Percentiles rank a stretch among this genome's conserved stretches.
phyloP scores from a whole-genome alignment of 2,329 filamentous ascomycete genomes.

The Botrytis paeoniae region DNA sequence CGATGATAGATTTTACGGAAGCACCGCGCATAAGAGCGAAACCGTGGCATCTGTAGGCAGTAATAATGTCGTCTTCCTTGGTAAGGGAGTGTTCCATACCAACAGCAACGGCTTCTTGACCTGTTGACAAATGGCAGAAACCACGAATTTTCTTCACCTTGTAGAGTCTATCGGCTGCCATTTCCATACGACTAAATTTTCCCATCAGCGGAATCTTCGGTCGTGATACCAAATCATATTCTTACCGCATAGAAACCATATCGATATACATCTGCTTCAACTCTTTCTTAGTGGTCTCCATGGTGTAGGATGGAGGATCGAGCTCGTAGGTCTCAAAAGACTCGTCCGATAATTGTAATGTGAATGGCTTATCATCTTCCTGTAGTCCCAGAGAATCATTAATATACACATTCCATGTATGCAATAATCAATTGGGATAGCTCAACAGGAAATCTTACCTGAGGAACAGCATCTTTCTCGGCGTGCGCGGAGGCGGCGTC shows the following conservation, averaged over 20 bases:
- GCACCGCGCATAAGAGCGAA: slow-evolving; percentile 96
- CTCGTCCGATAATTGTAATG: slow-evolving; percentile 91
- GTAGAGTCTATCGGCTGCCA: slow-evolving; percentile 98
- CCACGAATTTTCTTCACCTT: slow-evolving; percentile 99
- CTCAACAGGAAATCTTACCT: slow-evolving; percentile 47
- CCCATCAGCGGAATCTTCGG: slow-evolving; percentile 20
- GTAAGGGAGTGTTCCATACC: slow-evolving; percentile 96
- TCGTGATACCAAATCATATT: slow-evolving; percentile 13
- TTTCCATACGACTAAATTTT: slow-evolving; percentile 85
- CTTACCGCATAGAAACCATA: slow-evolving; percentile 92
- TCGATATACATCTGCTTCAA: slow-evolving; percentile 99
- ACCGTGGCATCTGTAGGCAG: slow-evolving; percentile 97
- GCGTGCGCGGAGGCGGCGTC: slow-evolving; percentile 90
- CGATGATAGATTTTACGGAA: slow-evolving; percentile 87
- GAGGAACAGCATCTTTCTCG: slow-evolving; percentile 70
- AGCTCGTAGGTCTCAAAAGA: slow-evolving; percentile 99
- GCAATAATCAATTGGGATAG: slow-evolving; percentile 14
- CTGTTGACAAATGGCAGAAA: slow-evolving; percentile 98
- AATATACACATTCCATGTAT: not conserved
- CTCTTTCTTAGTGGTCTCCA: slow-evolving; percentile 95
- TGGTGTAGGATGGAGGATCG: slow-evolving; percentile 89
- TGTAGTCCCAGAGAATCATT: slow-evolving; percentile 40
- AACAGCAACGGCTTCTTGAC: slow-evolving; percentile 94
- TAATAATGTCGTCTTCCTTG: slow-evolving; percentile 91
- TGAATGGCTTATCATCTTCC: slow-evolving; percentile 93